Conservation (phyloP, 192 early-diverging fungal genomes). For the Diversispora epigaea region DNA sequence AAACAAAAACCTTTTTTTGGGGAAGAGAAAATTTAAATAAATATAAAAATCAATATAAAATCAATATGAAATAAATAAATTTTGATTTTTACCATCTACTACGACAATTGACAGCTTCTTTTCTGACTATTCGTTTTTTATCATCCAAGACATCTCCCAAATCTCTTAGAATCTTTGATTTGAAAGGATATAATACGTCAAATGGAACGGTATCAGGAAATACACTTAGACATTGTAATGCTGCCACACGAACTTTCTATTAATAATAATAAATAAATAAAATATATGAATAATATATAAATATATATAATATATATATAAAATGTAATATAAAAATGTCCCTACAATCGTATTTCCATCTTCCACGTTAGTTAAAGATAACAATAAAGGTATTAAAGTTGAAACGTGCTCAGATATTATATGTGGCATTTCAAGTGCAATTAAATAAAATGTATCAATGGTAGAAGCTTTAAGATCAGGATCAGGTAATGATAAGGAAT, state of each 20-base stretch:
- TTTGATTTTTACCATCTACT: constrained; percentile 70
- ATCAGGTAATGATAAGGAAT: constrained; percentile 67
- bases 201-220: constrained; percentile 65
- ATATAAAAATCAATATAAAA: not conserved
- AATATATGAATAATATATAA: not conserved
- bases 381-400: constrained; percentile 44
- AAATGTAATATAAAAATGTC: not conserved
- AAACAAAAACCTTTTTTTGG: constrained; percentile 14
- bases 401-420: constrained; percentile 59
- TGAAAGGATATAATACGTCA: constrained; percentile 60
- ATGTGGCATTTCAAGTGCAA: constrained; percentile 68
- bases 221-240: constrained; percentile 66
- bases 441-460: constrained; percentile 72
- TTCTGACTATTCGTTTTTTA: constrained; percentile 81
- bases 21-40: not conserved
- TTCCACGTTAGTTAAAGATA: constrained; percentile 39
- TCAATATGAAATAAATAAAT: not conserved
- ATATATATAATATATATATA: not conserved
- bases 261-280: not conserved
- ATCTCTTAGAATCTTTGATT: constrained; percentile 60
- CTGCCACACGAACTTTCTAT: constrained; percentile 66
- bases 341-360: constrained; percentile 44
- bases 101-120: constrained; percentile 83
- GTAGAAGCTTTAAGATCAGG: constrained; percentile 68
- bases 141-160: constrained; percentile 77